Evolutionary conservation across 1,284 basidiomycete species (phyloP).

Genomic region (Leccinum fuscescens): DNA sequence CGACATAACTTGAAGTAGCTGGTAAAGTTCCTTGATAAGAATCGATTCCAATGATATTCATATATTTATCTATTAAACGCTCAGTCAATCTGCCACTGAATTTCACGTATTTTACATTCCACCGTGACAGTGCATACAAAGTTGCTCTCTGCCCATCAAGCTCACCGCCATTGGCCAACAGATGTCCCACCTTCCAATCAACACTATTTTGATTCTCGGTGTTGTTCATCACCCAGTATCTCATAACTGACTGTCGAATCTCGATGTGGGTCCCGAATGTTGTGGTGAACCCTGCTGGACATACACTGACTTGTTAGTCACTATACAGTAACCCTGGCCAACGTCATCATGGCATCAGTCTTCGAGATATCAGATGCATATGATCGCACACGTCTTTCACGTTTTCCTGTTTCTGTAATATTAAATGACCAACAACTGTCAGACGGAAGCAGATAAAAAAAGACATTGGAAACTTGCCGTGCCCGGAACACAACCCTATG

Average conservation of each 20-base stretch:
- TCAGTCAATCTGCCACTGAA: too few species aligned
- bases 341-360: neutral
- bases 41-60: too few species aligned
- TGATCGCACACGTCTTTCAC: neutral
- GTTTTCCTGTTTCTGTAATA: conserved; percentile 4
- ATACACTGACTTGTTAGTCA: neutral
- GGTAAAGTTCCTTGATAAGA: too few species aligned
- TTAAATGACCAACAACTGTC: conserved; percentile 30
- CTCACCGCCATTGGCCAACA: too few species aligned
- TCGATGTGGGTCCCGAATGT: neutral
- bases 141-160: too few species aligned
- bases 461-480: neutral
- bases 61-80: too few species aligned
- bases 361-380: neutral
- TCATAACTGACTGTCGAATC: neutral
- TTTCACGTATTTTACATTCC: too few species aligned
- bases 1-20: too few species aligned
- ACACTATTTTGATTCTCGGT: neutral
- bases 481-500: neutral
- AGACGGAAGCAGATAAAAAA: neutral
- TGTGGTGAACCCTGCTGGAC: neutral
- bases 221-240: neutral
- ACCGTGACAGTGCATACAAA: too few species aligned
- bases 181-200: too few species aligned
- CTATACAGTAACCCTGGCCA: conserved; percentile 12